These are phyloP conservation scores for Fusarium agapanthi DNA, from an alignment of 2,329 filamentous ascomycete species.

Conservation along the genomic window DNA sequence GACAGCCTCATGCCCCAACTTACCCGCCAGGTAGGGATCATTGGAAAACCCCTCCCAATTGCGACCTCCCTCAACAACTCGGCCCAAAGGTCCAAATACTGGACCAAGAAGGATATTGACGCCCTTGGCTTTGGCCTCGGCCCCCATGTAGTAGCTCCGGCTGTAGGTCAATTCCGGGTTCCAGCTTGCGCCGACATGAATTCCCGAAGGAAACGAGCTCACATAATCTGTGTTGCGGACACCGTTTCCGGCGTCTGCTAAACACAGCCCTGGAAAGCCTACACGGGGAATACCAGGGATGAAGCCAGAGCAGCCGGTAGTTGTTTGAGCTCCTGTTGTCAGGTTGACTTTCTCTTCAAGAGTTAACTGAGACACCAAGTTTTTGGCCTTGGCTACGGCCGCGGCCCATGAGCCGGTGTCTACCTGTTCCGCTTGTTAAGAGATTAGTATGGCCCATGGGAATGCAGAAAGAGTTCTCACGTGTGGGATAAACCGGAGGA, in stretches of 20 bases:
- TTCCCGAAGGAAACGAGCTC: slow-evolving; percentile 5
- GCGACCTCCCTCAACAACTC: neutral
- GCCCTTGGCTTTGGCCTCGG: slow-evolving; percentile 5
- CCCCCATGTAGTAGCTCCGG: slow-evolving; percentile 11
- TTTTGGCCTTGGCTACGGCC: neutral
- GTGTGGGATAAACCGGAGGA: neutral
- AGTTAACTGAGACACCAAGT: neutral
- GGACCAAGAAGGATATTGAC: slow-evolving; percentile 3
- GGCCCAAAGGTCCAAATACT: neutral
- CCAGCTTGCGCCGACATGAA: slow-evolving; percentile 18
- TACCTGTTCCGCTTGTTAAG: neutral
- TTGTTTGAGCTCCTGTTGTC: neutral
- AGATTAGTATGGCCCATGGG: neutral
- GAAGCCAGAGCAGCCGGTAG: slow-evolving; percentile 4
- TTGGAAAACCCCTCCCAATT: slow-evolving; percentile 17
- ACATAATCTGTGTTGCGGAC: slow-evolving; percentile 12
- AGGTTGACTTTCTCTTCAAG: slow-evolving; percentile 24
- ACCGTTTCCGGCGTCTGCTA: slow-evolving; percentile 6
- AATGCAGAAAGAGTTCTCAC: neutral
- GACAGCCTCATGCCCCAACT: neutral
- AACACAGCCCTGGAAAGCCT: neutral
- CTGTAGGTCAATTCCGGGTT: slow-evolving; percentile 9
- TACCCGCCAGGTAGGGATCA: slow-evolving; percentile 9
- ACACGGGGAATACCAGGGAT: neutral
- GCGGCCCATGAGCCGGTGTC: neutral